A percentile compares a stretch with the other conserved stretches of the same genome.
Conservation (phyloP, 208 protist species). For the Crithidia fasciculata region DNA sequence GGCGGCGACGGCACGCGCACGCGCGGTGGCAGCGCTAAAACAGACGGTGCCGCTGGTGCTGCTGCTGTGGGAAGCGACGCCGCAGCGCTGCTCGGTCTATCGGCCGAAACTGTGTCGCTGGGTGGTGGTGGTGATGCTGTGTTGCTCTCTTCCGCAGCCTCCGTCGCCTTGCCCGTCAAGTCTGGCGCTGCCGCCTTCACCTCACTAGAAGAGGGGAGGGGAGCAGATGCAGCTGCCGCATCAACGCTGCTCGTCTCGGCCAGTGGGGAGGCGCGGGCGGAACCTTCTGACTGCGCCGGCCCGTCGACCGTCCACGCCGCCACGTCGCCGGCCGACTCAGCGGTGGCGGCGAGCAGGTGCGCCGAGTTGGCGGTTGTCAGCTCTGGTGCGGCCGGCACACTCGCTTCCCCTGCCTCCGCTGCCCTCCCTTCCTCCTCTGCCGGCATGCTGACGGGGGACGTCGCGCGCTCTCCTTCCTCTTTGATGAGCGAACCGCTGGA, state of each 20-base stretch:
- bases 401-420: neutral
- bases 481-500: neutral
- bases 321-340: neutral
- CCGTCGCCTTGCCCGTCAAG: no score
- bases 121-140: neutral
- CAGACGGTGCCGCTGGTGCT: neutral
- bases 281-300: neutral
- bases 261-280: neutral
- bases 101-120: neutral
- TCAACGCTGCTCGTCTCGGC: neutral
- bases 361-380: neutral
- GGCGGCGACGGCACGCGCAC: constrained; percentile 15
- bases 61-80: neutral
- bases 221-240: neutral
- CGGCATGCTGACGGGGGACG: no score
- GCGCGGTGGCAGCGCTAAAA: constrained; percentile 16
- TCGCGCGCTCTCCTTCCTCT: neutral
- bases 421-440: neutral
- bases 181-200: no score
- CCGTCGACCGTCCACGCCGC: neutral
- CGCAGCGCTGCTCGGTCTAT: neutral
- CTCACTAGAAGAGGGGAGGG: no score
- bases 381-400: constrained; percentile 1
- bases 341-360: neutral
- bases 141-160: no score